phyloP scores from a whole-genome alignment of 2,329 filamentous ascomycete species.

The Zopfia rhizophila region DNA sequence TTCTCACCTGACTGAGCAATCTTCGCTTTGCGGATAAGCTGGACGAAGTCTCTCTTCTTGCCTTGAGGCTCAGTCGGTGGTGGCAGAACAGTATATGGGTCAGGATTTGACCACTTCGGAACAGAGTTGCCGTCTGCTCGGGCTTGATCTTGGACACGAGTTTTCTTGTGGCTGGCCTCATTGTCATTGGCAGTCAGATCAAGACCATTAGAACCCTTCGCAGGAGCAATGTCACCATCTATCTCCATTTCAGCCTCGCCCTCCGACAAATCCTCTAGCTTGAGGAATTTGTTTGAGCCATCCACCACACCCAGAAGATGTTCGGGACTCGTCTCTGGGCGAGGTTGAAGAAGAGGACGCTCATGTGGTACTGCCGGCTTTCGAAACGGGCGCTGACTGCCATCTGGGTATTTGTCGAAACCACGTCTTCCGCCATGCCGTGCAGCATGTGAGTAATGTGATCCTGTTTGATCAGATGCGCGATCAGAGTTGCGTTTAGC shows the following conservation, averaged over 20 bases:
- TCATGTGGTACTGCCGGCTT: constrained; percentile 53
- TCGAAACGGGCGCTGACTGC: constrained; percentile 29
- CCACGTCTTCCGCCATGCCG: constrained; percentile 29
- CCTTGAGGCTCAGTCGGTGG: constrained; percentile 76
- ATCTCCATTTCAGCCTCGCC: constrained; percentile 48
- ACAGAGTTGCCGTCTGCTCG: constrained; percentile 46
- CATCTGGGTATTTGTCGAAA: constrained; percentile 24
- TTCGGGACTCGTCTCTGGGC: constrained; percentile 56
- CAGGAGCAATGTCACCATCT: constrained; percentile 31
- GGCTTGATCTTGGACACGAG: constrained; percentile 25
- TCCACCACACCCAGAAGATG: constrained; percentile 57
- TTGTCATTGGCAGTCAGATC: constrained; percentile 27
- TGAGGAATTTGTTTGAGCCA: constrained; percentile 53
- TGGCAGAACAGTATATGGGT: constrained; percentile 89
- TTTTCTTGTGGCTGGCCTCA: constrained; percentile 36
- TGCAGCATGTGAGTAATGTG: not conserved
- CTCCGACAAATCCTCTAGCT: constrained; percentile 52
- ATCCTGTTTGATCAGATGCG: constrained; percentile 13
- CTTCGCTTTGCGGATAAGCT: constrained; percentile 90
- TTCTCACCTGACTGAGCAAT: constrained; percentile 68
- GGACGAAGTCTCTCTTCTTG: constrained; percentile 88
- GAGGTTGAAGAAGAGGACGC: constrained; percentile 56
- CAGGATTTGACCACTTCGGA: constrained; percentile 95
- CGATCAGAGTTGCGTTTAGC: constrained; percentile 24
- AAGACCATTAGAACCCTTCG: constrained; percentile 20